A percentile compares a stretch with the other conserved stretches of the same genome.
These are phyloP conservation scores for Colletotrichum endophyticum DNA, from an alignment of 2,329 filamentous ascomycete species.

Conservation along the genomic window DNA sequence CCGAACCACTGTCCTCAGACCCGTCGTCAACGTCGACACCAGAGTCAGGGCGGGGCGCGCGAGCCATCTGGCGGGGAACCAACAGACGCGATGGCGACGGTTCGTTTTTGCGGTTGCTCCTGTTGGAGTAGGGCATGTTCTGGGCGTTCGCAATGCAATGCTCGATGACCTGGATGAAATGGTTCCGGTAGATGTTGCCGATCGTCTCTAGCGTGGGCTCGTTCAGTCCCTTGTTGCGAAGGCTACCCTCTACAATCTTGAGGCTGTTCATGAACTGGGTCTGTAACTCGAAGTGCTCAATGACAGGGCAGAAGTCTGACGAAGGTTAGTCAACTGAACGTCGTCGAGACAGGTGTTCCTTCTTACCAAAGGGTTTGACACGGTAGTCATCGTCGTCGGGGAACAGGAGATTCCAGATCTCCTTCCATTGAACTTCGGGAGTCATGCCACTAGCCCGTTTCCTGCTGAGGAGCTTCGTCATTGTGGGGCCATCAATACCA, in stretches of 20 bases:
- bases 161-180: conserved; percentile 43
- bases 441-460: conserved; percentile 43
- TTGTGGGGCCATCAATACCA: conserved; percentile 44
- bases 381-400: conserved; percentile 41
- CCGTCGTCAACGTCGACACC: conserved; percentile 43
- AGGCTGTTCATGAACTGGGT: conserved; percentile 37
- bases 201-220: conserved; percentile 41
- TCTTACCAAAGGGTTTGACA: conserved; percentile 33
- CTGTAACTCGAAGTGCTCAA: conserved; percentile 45
- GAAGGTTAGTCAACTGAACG: not conserved
- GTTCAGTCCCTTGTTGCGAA: conserved; percentile 42
- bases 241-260: conserved; percentile 33
- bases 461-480: conserved; percentile 42
- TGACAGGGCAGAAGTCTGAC: conserved; percentile 43
- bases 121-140: conserved; percentile 43
- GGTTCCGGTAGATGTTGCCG: conserved; percentile 43
- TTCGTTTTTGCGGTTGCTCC: conserved; percentile 45
- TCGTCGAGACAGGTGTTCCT: not conserved
- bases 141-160: conserved; percentile 38
- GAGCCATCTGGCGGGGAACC: conserved; percentile 24
- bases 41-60: conserved; percentile 38
- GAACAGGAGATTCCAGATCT: conserved; percentile 47
- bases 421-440: conserved; percentile 42
- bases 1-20: conserved; percentile 33
- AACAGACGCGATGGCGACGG: conserved; percentile 18